Base-by-base conservation (phyloP, 345 rosid genomes). In the Hibiscus tridactylites region DNA sequence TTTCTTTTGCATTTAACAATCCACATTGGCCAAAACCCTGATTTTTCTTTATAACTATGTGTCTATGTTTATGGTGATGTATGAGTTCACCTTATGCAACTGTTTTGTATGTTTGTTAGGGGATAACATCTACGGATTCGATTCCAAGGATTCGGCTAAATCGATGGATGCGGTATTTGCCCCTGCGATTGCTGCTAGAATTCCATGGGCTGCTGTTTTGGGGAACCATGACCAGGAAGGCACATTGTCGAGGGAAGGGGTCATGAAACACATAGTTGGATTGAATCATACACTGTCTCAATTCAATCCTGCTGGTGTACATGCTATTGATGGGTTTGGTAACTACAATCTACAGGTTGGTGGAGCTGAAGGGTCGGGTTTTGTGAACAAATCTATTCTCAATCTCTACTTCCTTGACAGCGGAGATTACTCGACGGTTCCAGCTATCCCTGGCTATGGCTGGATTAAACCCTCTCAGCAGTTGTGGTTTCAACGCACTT, bases 151-250 rank as follows among this genome's bases (percentile, higher is more conserved):
- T 74, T 85, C 90, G 58, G 93, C 84, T 37, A 89, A 82, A 65
- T 82, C 97, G 56, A 46, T 92, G 79, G 68, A 85, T 52, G 82
- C 83, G 54, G 96, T 97, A 63, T 95, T 89, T 85, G 83, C 84
- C 16, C 89, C 97, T 3, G 99, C 99, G 15, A 77, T 92, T 33
- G 87, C 82, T 6, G 83, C 97, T 3, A 75, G 80, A 64, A 88
- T 95, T 72, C 97, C 97, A 21, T 95, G 97, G 99, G 96, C 79
- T 28, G 97, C 97, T 21, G 76, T 95, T 64, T 77, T 92, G 61
- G 99, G 99, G 31, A 95, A 92, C 76, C 97, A 95, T 68, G 97
- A 95, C 71, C 96, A 92, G 76, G 87, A 94, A 85, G 84, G 91
- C 10, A 84, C 86, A 49, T 79, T 94, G 65, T 87, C 91, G 0